phyloP scores from a whole-genome alignment of 768 basidiomycete species.

The Dacryopinax primogenitus region DNA sequence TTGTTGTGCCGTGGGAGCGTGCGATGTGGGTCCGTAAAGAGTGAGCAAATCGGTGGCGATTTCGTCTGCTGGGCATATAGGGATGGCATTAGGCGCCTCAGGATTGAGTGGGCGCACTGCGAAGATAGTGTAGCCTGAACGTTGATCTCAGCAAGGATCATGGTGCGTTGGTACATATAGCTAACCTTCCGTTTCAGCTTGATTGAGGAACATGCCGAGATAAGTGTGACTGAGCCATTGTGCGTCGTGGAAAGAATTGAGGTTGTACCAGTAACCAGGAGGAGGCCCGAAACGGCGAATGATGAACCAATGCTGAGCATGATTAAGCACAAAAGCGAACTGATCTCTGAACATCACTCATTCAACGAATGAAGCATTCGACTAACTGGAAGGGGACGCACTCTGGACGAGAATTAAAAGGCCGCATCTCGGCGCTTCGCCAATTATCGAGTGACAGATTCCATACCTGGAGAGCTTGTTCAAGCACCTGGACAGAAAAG shows the following conservation, averaged over 20 bases:
- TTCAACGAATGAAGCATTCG: conserved; percentile 12
- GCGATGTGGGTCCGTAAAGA: neutral
- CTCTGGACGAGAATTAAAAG: conserved; percentile 67
- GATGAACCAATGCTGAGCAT: conserved; percentile 81
- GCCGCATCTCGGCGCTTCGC: conserved; percentile 70
- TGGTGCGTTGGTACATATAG: conserved; percentile 19
- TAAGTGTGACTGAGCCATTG: conserved; percentile 77
- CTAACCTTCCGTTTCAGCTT: conserved; percentile 73
- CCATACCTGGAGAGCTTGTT: conserved; percentile 74
- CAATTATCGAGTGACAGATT: conserved; percentile 74
- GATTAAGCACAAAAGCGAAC: conserved; percentile 76
- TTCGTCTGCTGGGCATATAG: neutral
- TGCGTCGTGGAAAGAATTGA: conserved; percentile 62
- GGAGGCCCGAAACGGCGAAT: conserved; percentile 62
- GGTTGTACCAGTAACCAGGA: conserved; percentile 73
- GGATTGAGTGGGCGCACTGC: conserved; percentile 55
- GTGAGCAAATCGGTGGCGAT: neutral
- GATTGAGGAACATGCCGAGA: conserved; percentile 72
- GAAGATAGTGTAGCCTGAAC: conserved; percentile 66
- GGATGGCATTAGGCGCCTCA: conserved; percentile 25
- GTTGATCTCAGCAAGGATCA: conserved; percentile 12
- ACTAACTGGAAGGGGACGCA: conserved; percentile 26
- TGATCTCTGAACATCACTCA: conserved; percentile 42
- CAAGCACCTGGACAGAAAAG: conserved; percentile 83
- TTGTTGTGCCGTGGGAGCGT: neutral